Percentiles rank a stretch among this genome's conserved stretches.
Conservation (phyloP, 768 basidiomycete genomes). For the Psilocybe cyanescens region DNA sequence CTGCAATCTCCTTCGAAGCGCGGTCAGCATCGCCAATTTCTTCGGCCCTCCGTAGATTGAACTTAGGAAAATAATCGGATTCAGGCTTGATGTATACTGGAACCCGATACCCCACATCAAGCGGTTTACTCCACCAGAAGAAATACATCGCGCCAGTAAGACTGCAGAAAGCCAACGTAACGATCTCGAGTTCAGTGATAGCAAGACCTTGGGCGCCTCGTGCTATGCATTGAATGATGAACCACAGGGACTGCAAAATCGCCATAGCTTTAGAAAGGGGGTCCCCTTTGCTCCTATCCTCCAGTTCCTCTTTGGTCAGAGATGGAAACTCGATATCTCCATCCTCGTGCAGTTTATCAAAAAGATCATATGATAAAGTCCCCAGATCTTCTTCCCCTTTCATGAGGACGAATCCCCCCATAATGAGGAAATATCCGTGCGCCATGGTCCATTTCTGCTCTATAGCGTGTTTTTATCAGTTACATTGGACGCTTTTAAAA, state of each 20-base stretch:
- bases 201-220: background rate
- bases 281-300: background rate
- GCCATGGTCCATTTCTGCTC: background rate
- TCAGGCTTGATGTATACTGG: background rate
- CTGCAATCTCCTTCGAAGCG: no score
- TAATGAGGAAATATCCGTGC: background rate
- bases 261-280: background rate
- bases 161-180: background rate
- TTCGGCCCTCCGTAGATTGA: background rate
- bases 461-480: background rate
- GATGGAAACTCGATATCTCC: background rate
- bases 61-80: background rate
- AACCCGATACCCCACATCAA: background rate
- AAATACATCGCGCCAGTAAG: background rate
- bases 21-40: no score
- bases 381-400: background rate
- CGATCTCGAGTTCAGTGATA: background rate
- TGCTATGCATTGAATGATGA: background rate
- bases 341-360: background rate
- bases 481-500: background rate
- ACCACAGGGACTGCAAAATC: background rate
- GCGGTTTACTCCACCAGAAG: background rate
- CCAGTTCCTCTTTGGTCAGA: no score
- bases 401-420: background rate
- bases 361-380: background rate